Evolutionary conservation across 148 eudicot genomes (phyloP).

Genomic region (Silene uniflora): DNA sequence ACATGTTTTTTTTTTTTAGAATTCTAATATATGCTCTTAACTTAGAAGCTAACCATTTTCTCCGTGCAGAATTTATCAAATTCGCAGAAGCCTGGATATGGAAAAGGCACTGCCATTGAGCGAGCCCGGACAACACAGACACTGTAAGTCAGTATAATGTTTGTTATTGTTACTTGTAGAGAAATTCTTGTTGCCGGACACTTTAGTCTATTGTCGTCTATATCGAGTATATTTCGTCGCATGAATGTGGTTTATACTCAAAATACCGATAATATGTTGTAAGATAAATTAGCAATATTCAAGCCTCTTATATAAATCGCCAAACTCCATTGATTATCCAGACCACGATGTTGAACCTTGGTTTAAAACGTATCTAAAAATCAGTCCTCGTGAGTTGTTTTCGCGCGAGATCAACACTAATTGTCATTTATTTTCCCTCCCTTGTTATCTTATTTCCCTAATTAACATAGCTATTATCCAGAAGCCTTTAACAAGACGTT

Average conservation of each 20-base stretch:
- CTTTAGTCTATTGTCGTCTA: background rate
- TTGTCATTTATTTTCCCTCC: slow-evolving; percentile 58
- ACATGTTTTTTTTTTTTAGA: slow-evolving; percentile 4
- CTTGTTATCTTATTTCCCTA: slow-evolving; percentile 6
- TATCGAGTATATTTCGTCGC: background rate
- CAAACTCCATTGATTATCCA: background rate
- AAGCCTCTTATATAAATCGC: background rate
- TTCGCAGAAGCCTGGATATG: slow-evolving; percentile 87
- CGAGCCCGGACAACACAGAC: slow-evolving; percentile 85
- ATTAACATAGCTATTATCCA: too few species aligned
- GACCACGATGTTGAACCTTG: too few species aligned
- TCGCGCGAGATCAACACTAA: too few species aligned
- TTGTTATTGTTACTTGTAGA: background rate
- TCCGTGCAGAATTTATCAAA: slow-evolving; percentile 56
- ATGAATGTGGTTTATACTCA: background rate
- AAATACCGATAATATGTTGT: too few species aligned
- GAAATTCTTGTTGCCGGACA: background rate
- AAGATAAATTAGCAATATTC: background rate
- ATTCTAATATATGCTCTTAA: background rate
- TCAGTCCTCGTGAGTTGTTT: background rate
- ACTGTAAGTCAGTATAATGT: slow-evolving; percentile 39
- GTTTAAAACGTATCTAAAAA: too few species aligned
- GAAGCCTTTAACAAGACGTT: too few species aligned
- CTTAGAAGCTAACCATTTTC: slow-evolving; percentile 16
- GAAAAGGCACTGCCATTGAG: slow-evolving; percentile 94